Evolutionary conservation across 371 early-diverging fungal species (phyloP), one percentile per base, ranked within the genome.

Genomic region (Dichotomocladium elegans): DNA sequence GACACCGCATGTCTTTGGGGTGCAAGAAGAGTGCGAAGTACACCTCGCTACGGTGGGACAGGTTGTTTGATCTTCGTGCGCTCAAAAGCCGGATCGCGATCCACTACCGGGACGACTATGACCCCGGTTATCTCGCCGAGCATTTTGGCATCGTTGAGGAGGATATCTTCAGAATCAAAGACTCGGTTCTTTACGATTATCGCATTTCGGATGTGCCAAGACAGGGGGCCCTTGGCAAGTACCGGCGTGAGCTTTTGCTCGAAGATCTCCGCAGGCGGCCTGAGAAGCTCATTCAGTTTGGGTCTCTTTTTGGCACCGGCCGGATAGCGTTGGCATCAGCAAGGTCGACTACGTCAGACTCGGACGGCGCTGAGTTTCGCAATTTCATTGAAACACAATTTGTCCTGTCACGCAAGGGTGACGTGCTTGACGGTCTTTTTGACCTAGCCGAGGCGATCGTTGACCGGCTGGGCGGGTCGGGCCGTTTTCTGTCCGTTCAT

Each of bases 281-380:
- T 0, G 77, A 82, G 33, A 55, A 66, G 4, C 47, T 77, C 3
- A 54, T 82, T 14, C 73, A 73, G 51, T 60, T 82, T 35, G 82
- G 82, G n/a, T 80, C 80, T 0, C 69, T 82, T 19, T 82, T 82
- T 61, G 82, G 82, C 4, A 65, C 73, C 0, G 77, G 79, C 2
- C 59, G 82, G 12, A 70, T 82, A 31, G 66, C 66, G 52, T 64
- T 66, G 51, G 37, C 37, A 37, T 37, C 37, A 11, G n/a, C n/a
- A n/a, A n/a, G n/a, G n/a, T n/a, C n/a, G n/a, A n/a, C n/a, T n/a
- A n/a, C n/a, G n/a, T n/a, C n/a, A n/a, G n/a, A n/a, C n/a, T n/a
- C 68, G 7, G 66, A 74, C 30, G 68, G 72, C 50, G 35, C 55
- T 10, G 51, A 55, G 24, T n/a, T 68, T 2, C 64, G 55, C 8